Conservation (phyloP, 768 basidiomycete species). For the Hericium rajendrae region DNA sequence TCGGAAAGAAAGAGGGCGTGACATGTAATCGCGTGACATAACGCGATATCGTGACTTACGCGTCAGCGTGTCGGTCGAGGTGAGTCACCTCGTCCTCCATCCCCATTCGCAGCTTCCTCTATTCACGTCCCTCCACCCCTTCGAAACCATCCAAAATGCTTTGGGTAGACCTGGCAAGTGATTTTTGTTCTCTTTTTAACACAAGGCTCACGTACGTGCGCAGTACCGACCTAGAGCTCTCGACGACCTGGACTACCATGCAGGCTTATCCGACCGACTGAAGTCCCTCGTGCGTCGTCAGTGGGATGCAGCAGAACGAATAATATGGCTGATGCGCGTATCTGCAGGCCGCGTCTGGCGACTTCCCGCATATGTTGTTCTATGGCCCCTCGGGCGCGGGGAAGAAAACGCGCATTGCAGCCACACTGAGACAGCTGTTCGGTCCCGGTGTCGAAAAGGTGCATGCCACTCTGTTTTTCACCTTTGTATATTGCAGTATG, state of each 20-base stretch:
- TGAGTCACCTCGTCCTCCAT: neutral
- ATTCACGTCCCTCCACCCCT: neutral
- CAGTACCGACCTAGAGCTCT: constrained; percentile 83
- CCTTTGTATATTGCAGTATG: neutral
- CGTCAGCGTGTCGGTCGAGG: neutral
- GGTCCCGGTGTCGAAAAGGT: constrained; percentile 92
- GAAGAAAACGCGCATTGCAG: constrained; percentile 94
- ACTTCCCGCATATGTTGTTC: constrained; percentile 97
- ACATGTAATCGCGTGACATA: neutral
- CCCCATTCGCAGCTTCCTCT: neutral
- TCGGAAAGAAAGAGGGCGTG: neutral
- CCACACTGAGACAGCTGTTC: constrained; percentile 81
- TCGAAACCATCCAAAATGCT: constrained; percentile 18
- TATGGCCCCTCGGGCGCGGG: constrained; percentile 96
- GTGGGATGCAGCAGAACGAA: neutral
- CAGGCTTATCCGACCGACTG: constrained; percentile 67
- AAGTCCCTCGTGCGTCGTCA: constrained; percentile 55
- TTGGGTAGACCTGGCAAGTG: constrained; percentile 43
- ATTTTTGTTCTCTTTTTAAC: neutral
- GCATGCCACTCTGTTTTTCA: constrained; percentile 9
- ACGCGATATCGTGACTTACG: neutral
- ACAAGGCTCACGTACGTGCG: neutral
- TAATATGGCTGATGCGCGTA: neutral
- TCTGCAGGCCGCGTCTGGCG: constrained; percentile 70
- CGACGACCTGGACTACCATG: constrained; percentile 83